These are phyloP conservation scores for Floccularia luteovirens DNA, from an alignment of 768 basidiomycete species.

Conservation along the genomic window DNA sequence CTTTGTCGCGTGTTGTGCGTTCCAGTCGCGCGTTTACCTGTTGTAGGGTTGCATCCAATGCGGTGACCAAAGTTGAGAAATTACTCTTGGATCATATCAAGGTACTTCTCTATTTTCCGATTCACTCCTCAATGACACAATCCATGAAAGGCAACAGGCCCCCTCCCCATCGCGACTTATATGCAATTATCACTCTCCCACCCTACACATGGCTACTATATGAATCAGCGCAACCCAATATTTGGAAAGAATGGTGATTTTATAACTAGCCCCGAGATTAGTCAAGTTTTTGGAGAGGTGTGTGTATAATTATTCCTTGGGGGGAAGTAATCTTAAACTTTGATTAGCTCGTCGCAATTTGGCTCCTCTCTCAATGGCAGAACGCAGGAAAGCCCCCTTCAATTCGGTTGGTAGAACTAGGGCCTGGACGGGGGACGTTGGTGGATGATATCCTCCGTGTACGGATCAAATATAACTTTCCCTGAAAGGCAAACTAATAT, in stretches of 20 bases:
- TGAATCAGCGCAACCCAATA: conserved; percentile 61
- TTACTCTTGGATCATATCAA: conserved; percentile 67
- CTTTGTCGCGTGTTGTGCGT: no score
- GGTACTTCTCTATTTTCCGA: conserved; percentile 26
- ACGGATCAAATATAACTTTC: conserved; percentile 13
- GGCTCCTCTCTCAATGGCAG: conserved; percentile 77
- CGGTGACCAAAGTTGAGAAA: conserved; percentile 46
- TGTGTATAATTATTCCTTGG: no score
- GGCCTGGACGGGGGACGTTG: conserved; percentile 89
- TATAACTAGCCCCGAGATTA: conserved; percentile 94
- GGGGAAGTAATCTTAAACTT: no score
- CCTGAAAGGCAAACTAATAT: not conserved
- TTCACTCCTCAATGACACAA: conserved; percentile 6
- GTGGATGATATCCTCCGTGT: conserved; percentile 88
- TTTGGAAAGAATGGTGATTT: conserved; percentile 91
- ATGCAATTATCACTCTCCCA: conserved; percentile 90
- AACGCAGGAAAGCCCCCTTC: conserved; percentile 35
- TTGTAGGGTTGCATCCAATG: no score
- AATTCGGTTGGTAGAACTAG: conserved; percentile 81
- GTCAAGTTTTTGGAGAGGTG: conserved; percentile 95
- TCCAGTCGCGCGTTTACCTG: no score
- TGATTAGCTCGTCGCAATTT: conserved; percentile 80
- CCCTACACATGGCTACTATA: conserved; percentile 91
- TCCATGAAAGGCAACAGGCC: conserved; percentile 67
- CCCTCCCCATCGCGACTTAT: conserved; percentile 81